phyloP scores from a whole-genome alignment of 176 grass and related monocot species.

The Coix lacrymajobi region DNA sequence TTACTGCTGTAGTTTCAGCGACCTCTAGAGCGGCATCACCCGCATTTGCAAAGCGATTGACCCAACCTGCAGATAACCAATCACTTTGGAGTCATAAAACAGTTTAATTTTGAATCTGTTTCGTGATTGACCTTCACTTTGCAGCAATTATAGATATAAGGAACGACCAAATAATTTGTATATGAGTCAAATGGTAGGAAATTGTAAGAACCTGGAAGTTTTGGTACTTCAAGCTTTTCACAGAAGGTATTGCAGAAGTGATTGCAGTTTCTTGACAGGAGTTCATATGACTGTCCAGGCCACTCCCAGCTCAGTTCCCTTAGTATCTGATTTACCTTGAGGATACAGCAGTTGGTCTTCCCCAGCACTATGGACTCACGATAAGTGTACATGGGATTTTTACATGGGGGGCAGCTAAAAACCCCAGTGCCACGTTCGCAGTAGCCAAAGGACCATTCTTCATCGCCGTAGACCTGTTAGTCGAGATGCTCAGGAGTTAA shows the following conservation, averaged over 20 bases:
- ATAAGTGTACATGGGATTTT: slow-evolving; percentile 57
- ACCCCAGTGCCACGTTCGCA: slow-evolving; percentile 54
- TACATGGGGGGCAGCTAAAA: slow-evolving; percentile 48
- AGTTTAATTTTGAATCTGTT: background rate
- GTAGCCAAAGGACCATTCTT: slow-evolving; percentile 63
- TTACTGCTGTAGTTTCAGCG: slow-evolving; percentile 49
- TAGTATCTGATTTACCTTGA: slow-evolving; percentile 44
- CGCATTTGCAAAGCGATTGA: slow-evolving; percentile 62
- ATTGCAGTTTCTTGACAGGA: slow-evolving; percentile 63
- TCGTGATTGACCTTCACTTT: background rate
- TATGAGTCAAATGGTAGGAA: background rate
- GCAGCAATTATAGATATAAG: background rate
- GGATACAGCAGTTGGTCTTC: slow-evolving; percentile 42
- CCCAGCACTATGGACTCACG: slow-evolving; percentile 54
- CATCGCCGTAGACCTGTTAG: slow-evolving; percentile 48
- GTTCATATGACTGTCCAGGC: slow-evolving; percentile 51
- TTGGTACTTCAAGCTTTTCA: slow-evolving; percentile 39
- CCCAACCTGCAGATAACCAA: slow-evolving; percentile 37
- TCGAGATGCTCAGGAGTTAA: background rate
- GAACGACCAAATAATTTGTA: background rate
- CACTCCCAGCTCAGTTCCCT: slow-evolving; percentile 47
- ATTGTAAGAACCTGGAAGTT: slow-evolving; percentile 47
- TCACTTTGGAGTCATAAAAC: background rate
- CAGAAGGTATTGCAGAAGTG: slow-evolving; percentile 61
- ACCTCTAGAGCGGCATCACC: slow-evolving; percentile 61